A percentile compares a stretch with the other conserved stretches of the same genome.
Evolutionary conservation across 495 filamentous ascomycete genomes (phyloP).

Genomic region (Aspergillus affinis): DNA sequence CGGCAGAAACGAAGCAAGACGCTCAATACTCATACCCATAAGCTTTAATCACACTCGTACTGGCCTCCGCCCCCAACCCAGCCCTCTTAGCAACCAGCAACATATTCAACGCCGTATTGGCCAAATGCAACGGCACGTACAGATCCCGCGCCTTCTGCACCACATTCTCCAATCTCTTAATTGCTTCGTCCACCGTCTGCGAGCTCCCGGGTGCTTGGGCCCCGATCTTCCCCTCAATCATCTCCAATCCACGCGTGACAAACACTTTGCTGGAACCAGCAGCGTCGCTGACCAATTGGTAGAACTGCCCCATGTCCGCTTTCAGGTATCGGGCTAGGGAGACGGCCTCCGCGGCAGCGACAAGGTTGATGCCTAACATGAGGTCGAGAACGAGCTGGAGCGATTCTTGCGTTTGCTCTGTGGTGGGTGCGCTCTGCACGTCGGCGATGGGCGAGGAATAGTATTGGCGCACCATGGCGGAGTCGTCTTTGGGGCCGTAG

Average conservation of each 20-base stretch:
- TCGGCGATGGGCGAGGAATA: slow-evolving; percentile 39
- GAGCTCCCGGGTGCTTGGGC: slow-evolving; percentile 25
- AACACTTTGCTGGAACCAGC: slow-evolving; percentile 67
- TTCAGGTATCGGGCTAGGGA: slow-evolving; percentile 61
- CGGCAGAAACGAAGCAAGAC: slow-evolving; percentile 4
- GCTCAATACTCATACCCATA: slow-evolving; percentile 24
- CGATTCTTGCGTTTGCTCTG: slow-evolving; percentile 28
- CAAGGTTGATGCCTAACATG: slow-evolving; percentile 64
- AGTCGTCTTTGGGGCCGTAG: slow-evolving; percentile 67
- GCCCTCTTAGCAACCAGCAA: slow-evolving; percentile 36
- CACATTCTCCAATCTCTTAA: slow-evolving; percentile 57
- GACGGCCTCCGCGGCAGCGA: slow-evolving; percentile 64
- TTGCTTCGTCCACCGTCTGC: slow-evolving; percentile 55
- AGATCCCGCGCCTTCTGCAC: slow-evolving; percentile 58
- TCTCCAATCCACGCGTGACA: slow-evolving; percentile 53
- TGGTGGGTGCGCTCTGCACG: slow-evolving; percentile 25
- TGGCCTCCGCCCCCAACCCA: slow-evolving; percentile 32
- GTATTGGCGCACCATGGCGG: slow-evolving; percentile 66
- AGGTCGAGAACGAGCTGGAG: slow-evolving; percentile 57
- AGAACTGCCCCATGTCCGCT: slow-evolving; percentile 64
- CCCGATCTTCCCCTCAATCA: slow-evolving; percentile 41
- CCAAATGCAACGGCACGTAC: slow-evolving; percentile 42
- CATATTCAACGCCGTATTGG: slow-evolving; percentile 41
- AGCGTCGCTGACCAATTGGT: slow-evolving; percentile 65
- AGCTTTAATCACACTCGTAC: slow-evolving; percentile 36